Evolutionary conservation across 2,329 filamentous ascomycete genomes (phyloP).

Genomic region (Ophiostoma tasmaniense): DNA sequence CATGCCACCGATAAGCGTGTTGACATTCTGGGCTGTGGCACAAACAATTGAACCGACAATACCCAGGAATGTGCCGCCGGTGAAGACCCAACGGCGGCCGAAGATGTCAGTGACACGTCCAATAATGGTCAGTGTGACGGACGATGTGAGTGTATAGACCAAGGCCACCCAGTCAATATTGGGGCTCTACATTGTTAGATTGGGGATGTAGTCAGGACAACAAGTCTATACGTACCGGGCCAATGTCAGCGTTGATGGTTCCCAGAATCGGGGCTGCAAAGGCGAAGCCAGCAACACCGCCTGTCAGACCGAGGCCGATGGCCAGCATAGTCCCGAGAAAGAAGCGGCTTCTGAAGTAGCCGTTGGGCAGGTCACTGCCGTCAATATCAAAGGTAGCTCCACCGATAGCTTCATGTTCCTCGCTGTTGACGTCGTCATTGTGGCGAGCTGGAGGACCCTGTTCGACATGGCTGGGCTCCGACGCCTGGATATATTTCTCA

Average conservation of each 20-base stretch:
- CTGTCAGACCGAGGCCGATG: conserved; percentile 22
- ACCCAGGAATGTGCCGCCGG: conserved; percentile 26
- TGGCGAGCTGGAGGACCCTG: not conserved
- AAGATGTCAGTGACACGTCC: conserved; percentile 26
- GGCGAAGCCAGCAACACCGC: conserved; percentile 26
- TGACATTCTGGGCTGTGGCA: conserved; percentile 30
- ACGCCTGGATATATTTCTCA: not conserved
- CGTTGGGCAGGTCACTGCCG: not conserved
- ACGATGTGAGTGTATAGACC: conserved; percentile 26
- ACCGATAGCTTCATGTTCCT: not conserved
- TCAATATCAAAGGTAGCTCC: not conserved
- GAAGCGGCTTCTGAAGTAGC: not conserved
- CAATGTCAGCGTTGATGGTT: conserved; percentile 18
- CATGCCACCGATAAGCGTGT: conserved; percentile 31
- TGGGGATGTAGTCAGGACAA: not conserved
- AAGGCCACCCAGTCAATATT: conserved; percentile 28
- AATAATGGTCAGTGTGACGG: conserved; percentile 25
- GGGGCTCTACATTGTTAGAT: conserved; percentile 1
- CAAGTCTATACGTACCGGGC: conserved; percentile 5
- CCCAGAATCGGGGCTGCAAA: conserved; percentile 22
- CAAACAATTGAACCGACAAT: conserved; percentile 32
- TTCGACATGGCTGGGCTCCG: not conserved
- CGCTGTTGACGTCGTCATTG: not conserved
- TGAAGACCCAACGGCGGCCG: conserved; percentile 26
- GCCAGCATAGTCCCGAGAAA: conserved; percentile 16